Percentiles rank a stretch among this genome's conserved stretches.
Conservation (phyloP, 495 filamentous ascomycete genomes). For the Clavariopsis aquatica region DNA sequence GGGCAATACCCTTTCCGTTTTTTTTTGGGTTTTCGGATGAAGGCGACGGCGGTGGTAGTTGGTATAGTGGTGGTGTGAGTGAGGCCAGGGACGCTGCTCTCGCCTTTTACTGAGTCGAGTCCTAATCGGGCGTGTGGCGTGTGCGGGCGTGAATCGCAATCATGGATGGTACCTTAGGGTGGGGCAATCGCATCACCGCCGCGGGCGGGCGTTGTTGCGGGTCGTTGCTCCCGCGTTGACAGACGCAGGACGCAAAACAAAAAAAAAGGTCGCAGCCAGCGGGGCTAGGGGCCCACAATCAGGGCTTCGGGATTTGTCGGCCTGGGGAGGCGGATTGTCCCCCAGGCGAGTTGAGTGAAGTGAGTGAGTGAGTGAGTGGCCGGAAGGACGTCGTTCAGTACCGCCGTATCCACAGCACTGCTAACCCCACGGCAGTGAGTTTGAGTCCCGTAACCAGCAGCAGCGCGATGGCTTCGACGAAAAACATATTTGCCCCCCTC, state of each 20-base stretch:
- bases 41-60: no score
- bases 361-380: background rate
- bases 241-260: no score
- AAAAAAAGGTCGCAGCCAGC: no score
- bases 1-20: background rate
- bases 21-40: background rate
- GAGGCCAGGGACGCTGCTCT: background rate
- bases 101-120: background rate
- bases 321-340: background rate
- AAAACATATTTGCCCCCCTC: conserved; percentile 8
- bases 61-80: no score
- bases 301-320: no score
- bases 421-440: conserved; percentile 19
- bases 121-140: no score
- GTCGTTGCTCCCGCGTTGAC: no score
- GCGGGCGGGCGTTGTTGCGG: background rate
- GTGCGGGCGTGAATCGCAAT: background rate
- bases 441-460: conserved; percentile 19
- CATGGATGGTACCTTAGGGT: conserved; percentile 22
- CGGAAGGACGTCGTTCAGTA: background rate
- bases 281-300: no score
- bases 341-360: background rate
- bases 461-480: conserved; percentile 21
- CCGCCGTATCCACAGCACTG: conserved; percentile 4
- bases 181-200: conserved; percentile 27